Evolutionary conservation across 2,329 filamentous ascomycete species (phyloP).

Genomic region (Neonectria neomacrospora): DNA sequence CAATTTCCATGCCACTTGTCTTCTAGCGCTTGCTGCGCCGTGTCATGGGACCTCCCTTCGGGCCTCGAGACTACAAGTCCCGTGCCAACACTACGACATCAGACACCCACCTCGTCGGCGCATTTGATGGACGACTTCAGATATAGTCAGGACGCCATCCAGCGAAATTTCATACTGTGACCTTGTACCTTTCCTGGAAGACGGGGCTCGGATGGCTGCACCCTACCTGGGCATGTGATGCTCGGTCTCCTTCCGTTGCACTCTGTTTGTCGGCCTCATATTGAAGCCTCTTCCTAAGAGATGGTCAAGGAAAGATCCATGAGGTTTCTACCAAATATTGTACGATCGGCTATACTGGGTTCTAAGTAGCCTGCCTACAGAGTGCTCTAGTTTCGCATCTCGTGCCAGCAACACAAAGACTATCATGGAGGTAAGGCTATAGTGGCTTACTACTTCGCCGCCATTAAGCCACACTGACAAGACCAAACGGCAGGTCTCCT

Average conservation of each 20-base stretch:
- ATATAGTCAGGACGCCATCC: not conserved
- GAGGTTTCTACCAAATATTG: not conserved
- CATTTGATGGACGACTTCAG: not conserved
- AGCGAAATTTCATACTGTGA: not conserved
- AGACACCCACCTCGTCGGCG: conserved; percentile 5
- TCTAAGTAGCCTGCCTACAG: not conserved
- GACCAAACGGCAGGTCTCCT: not conserved
- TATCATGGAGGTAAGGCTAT: not conserved
- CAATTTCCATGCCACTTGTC: not conserved
- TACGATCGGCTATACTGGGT: not conserved
- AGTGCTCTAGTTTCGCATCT: not conserved
- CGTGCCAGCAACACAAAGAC: not conserved
- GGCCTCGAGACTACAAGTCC: conserved; percentile 20
- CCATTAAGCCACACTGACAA: conserved; percentile 4
- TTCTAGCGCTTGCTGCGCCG: not conserved
- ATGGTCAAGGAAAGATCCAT: too few relatives aligned
- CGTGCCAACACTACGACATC: conserved; percentile 28
- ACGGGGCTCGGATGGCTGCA: conserved; percentile 17
- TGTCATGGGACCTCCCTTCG: conserved; percentile 28
- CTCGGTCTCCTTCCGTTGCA: not conserved
- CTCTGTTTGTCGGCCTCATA: not conserved
- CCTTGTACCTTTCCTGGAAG: too few relatives aligned
- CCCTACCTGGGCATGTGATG: conserved; percentile 24
- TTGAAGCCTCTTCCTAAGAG: not conserved
- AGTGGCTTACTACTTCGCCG: too few relatives aligned